Evolutionary conservation across 805 yeast species (phyloP).

Genomic region (Schwanniomyces pseudopolymorphus): DNA sequence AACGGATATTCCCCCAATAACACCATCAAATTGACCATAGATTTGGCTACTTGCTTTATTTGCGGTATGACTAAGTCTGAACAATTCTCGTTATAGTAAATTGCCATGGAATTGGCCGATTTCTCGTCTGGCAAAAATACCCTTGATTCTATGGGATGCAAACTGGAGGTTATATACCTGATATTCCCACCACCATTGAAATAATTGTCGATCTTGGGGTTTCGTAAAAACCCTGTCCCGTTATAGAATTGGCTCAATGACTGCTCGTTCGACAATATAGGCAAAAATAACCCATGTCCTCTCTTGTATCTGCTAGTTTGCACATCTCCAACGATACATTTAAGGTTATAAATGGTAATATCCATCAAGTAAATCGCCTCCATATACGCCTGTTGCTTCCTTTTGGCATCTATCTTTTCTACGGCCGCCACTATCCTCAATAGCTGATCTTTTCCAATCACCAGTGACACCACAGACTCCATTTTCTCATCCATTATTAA

Average conservation of each 20-base stretch:
- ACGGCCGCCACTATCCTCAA: constrained; percentile 60
- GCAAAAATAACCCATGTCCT: constrained; percentile 72
- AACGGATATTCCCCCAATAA: constrained; percentile 87
- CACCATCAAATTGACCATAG: constrained; percentile 71
- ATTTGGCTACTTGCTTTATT: constrained; percentile 56
- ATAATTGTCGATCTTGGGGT: constrained; percentile 28
- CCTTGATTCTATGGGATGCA: constrained; percentile 65
- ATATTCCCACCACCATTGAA: constrained; percentile 31
- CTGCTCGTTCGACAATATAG: constrained; percentile 37
- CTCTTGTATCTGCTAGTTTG: constrained; percentile 70
- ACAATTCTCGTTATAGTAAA: constrained; percentile 68
- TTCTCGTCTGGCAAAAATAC: constrained; percentile 65
- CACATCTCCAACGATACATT: constrained; percentile 76
- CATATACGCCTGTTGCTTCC: constrained; percentile 61
- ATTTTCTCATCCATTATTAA: constrained; percentile 59
- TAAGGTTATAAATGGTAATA: constrained; percentile 64
- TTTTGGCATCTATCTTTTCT: constrained; percentile 58
- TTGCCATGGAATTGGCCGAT: constrained; percentile 60
- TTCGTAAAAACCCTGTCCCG: constrained; percentile 23
- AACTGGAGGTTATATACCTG: constrained; percentile 35
- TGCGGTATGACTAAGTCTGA: constrained; percentile 58
- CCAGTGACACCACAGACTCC: constrained; percentile 44
- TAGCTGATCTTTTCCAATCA: constrained; percentile 49
- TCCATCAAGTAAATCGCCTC: constrained; percentile 82
- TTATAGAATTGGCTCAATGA: constrained; percentile 18